These are phyloP conservation scores for Tulasnella sp. DNA, from an alignment of 768 basidiomycete genomes.

Conservation along the genomic window DNA sequence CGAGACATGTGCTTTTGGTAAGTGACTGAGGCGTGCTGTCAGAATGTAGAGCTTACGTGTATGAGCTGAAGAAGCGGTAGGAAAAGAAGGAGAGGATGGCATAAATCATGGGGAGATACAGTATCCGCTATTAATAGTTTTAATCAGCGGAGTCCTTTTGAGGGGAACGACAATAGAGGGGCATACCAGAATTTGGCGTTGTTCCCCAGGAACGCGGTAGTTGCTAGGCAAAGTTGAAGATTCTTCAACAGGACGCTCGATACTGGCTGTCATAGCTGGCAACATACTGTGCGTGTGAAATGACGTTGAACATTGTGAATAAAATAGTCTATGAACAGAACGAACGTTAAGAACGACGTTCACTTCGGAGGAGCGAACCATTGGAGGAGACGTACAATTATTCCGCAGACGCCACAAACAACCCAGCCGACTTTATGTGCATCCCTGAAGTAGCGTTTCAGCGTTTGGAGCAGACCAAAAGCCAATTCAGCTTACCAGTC, in stretches of 20 bases:
- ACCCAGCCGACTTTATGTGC: conserved; percentile 10
- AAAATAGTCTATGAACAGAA: background rate
- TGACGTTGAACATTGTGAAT: background rate
- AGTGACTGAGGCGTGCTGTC: background rate
- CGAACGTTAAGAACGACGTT: background rate
- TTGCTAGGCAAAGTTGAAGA: conserved; percentile 47
- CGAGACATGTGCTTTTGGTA: background rate
- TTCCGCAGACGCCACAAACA: background rate
- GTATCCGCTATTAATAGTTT: conserved; percentile 51
- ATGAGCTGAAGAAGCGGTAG: conserved; percentile 80
- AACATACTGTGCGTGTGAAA: background rate
- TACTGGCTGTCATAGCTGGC: background rate
- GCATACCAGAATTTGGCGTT: conserved; percentile 67
- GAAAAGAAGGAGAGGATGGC: conserved; percentile 84
- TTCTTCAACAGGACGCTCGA: background rate
- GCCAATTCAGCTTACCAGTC: background rate
- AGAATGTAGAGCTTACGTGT: conserved; percentile 48
- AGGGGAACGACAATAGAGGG: conserved; percentile 38
- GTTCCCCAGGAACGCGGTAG: conserved; percentile 70
- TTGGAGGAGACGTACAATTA: background rate
- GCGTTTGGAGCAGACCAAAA: background rate
- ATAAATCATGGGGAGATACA: conserved; percentile 80
- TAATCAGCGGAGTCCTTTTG: background rate
- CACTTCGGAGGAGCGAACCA: too few relatives aligned
- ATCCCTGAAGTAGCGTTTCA: background rate